Conservation (phyloP, 768 basidiomycete genomes). For the Podaxis pistillaris region DNA sequence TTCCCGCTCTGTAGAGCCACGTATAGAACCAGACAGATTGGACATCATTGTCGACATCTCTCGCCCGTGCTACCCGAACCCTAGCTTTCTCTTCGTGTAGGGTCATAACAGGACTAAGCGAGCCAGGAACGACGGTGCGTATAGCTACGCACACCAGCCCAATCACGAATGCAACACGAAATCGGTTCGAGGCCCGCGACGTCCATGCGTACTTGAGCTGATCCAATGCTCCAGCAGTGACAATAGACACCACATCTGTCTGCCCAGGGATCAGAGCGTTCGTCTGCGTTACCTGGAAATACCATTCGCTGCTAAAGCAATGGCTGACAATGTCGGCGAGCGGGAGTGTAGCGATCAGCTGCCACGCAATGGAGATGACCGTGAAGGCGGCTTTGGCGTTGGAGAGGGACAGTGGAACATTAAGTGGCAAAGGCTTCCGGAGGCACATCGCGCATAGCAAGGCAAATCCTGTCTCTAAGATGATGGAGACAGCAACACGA, state of each 20-base stretch:
- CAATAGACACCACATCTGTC: background rate
- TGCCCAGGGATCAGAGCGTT: background rate
- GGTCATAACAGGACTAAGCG: background rate
- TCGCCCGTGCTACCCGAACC: background rate
- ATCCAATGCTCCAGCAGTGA: background rate
- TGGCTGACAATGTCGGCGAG: background rate
- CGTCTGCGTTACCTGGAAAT: background rate
- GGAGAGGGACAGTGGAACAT: conserved; percentile 1
- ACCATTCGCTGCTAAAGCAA: background rate
- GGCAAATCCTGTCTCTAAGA: background rate
- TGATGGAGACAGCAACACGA: background rate
- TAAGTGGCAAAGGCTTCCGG: background rate
- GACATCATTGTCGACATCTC: background rate
- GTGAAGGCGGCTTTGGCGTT: background rate
- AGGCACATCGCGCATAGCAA: background rate
- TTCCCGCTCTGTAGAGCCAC: background rate
- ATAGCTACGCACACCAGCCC: background rate
- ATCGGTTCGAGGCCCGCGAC: background rate
- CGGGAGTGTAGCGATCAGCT: background rate
- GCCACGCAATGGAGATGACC: background rate
- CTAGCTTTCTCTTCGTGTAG: background rate
- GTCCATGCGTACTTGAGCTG: background rate
- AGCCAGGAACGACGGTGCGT: background rate
- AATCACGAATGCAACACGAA: background rate
- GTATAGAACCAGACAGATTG: background rate